phyloP scores from a whole-genome alignment of 164 flowering plant species.

The Umbilicus rupestris region DNA sequence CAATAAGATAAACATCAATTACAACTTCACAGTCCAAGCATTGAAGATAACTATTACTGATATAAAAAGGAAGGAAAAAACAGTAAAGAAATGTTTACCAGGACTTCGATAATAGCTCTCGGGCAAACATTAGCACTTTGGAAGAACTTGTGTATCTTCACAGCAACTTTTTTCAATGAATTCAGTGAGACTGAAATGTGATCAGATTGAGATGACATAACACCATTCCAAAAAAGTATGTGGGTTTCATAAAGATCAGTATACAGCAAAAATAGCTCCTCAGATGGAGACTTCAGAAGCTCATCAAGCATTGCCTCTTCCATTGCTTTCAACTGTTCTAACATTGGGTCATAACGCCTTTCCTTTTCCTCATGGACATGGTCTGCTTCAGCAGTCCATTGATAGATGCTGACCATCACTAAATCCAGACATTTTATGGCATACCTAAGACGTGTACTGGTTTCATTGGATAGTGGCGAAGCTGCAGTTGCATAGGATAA shows the following conservation, averaged over 20 bases:
- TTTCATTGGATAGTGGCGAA: conserved; percentile 11
- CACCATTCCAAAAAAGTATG: conserved; percentile 41
- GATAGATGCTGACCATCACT: conserved; percentile 43
- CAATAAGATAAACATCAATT: not conserved
- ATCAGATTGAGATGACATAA: conserved; percentile 25
- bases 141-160: conserved; percentile 30
- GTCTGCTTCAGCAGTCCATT: conserved; percentile 51
- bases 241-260: conserved; percentile 55
- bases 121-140: conserved; percentile 34
- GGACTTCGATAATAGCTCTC: conserved; percentile 25
- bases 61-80: not conserved
- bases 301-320: conserved; percentile 48
- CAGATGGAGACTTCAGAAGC: conserved; percentile 44
- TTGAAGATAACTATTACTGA: not conserved
- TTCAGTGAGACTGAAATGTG: conserved; percentile 39
- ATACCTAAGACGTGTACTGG: conserved; percentile 26
- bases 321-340: conserved; percentile 38
- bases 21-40: not conserved
- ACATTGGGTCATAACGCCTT: conserved; percentile 19
- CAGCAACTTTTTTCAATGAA: conserved; percentile 39
- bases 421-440: conserved; percentile 37
- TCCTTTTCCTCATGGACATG: conserved; percentile 13
- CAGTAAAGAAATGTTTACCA: conserved; percentile 26
- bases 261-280: conserved; percentile 32
- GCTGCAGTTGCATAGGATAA: conserved; percentile 27